A percentile compares a stretch with the other conserved stretches of the same genome.
These are phyloP conservation scores for Penicillium sp. DNA, from an alignment of 2,329 filamentous ascomycete genomes.

Conservation along the genomic window DNA sequence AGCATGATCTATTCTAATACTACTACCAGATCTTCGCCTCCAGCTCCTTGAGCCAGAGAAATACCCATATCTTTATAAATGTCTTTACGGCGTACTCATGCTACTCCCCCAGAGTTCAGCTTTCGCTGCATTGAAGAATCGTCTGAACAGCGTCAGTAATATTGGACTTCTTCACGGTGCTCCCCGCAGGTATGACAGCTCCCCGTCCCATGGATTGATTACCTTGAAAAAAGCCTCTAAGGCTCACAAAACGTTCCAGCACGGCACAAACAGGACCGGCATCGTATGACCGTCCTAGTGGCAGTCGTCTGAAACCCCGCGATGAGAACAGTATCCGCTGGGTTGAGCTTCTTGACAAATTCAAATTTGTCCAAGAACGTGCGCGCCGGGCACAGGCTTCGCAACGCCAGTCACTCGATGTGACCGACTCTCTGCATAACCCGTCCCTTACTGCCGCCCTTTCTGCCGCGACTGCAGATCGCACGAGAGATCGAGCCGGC, in stretches of 20 bases:
- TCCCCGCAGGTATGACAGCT: slow-evolving; percentile 68
- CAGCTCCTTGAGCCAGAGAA: slow-evolving; percentile 95
- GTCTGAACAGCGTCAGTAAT: slow-evolving; percentile 93
- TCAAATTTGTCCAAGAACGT: slow-evolving; percentile 85
- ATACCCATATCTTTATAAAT: slow-evolving; percentile 95
- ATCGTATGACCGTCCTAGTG: slow-evolving; percentile 64
- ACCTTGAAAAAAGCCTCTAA: neutral
- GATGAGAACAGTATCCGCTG: slow-evolving; percentile 87
- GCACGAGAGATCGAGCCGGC: slow-evolving; percentile 34
- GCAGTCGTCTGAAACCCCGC: slow-evolving; percentile 77
- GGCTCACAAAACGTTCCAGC: slow-evolving; percentile 17
- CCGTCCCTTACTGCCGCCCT: slow-evolving; percentile 38
- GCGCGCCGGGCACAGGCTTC: slow-evolving; percentile 70
- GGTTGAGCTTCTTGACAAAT: slow-evolving; percentile 92
- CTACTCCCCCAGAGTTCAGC: slow-evolving; percentile 96
- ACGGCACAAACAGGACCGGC: slow-evolving; percentile 34
- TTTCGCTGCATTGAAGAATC: slow-evolving; percentile 94
- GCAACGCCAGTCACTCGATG: slow-evolving; percentile 48
- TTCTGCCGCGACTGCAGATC: slow-evolving; percentile 33
- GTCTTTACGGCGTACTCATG: slow-evolving; percentile 95
- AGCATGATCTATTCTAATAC: slow-evolving; percentile 11
- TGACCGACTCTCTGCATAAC: slow-evolving; percentile 56
- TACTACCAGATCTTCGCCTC: slow-evolving; percentile 75
- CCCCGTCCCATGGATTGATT: slow-evolving; percentile 26
- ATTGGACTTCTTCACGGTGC: slow-evolving; percentile 92